These are phyloP conservation scores for Nannochloris sp. DNA, from an alignment of 139 green algal genomes.

Conservation along the genomic window DNA sequence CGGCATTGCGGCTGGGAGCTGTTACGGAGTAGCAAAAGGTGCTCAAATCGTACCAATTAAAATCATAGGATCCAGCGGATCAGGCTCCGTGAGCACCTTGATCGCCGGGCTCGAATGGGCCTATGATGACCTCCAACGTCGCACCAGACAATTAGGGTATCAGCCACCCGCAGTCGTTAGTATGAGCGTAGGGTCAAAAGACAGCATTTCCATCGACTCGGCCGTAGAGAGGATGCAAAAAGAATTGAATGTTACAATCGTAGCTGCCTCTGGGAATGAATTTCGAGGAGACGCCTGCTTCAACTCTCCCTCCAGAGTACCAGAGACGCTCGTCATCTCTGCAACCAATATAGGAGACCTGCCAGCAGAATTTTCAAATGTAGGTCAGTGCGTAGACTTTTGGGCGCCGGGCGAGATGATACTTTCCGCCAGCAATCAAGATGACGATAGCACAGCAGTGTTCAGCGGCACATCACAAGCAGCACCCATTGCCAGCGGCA, in stretches of 20 bases:
- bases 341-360: conserved; percentile 26
- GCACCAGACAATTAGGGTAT: not conserved
- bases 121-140: conserved; percentile 10
- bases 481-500: conserved; percentile 14
- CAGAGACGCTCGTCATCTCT: conserved; percentile 40
- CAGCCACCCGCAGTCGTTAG: conserved; percentile 39
- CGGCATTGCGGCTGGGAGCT: conserved; percentile 39
- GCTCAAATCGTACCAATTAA: conserved; percentile 36
- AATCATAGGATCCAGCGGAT: conserved; percentile 27
- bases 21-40: conserved; percentile 54
- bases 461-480: conserved; percentile 43
- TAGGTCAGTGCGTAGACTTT: conserved; percentile 56
- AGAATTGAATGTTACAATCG: conserved; percentile 28
- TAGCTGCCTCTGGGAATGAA: conserved; percentile 44
- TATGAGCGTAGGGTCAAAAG: conserved; percentile 48
- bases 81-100: conserved; percentile 42
- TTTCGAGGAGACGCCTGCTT: conserved; percentile 45
- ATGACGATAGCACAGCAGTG: not conserved
- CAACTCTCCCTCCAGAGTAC: conserved; percentile 32
- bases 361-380: conserved; percentile 49
- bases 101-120: conserved; percentile 47
- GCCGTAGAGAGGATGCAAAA: conserved; percentile 21
- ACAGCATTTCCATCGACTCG: conserved; percentile 39
- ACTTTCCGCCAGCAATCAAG: conserved; percentile 1
- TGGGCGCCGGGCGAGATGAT: conserved; percentile 43